Evolutionary conservation across 2,329 filamentous ascomycete species (phyloP).

Genomic region (Penicillium sp.): DNA sequence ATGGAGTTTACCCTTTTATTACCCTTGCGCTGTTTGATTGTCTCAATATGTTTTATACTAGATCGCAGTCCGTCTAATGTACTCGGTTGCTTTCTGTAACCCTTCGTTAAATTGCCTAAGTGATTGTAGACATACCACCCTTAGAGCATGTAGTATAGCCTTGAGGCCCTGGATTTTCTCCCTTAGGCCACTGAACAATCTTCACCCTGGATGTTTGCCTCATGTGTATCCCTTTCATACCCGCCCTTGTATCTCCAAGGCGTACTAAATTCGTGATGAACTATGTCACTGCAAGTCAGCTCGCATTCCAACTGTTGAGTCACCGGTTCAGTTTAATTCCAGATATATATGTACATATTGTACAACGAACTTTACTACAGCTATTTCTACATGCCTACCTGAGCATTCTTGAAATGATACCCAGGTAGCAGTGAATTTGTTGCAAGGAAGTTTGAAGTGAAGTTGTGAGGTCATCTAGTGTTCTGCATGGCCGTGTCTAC

Average conservation of each 20-base stretch:
- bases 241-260: not conserved
- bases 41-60: constrained; percentile 18
- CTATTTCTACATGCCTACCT: too few relatives aligned
- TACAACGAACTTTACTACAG: too few relatives aligned
- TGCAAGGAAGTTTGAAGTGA: too few relatives aligned
- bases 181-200: too few relatives aligned
- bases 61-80: constrained; percentile 18
- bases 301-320: not conserved
- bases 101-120: not conserved
- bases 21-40: constrained; percentile 11
- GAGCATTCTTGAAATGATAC: too few relatives aligned
- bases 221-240: not conserved
- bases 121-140: not conserved
- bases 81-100: constrained; percentile 21
- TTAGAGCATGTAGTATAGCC: not conserved
- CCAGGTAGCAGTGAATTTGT: too few relatives aligned
- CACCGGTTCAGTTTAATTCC: too few relatives aligned
- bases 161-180: not conserved
- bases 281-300: not conserved
- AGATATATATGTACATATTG: too few relatives aligned
- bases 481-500: too few relatives aligned
- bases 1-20: constrained; percentile 24
- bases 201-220: not conserved
- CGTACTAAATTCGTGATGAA: not conserved
- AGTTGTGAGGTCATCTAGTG: too few relatives aligned